Evolutionary conservation across 805 yeast genomes (phyloP), one percentile per base, ranked within the genome.

Genomic region (Wickerhamomyces subpelliculosus): DNA sequence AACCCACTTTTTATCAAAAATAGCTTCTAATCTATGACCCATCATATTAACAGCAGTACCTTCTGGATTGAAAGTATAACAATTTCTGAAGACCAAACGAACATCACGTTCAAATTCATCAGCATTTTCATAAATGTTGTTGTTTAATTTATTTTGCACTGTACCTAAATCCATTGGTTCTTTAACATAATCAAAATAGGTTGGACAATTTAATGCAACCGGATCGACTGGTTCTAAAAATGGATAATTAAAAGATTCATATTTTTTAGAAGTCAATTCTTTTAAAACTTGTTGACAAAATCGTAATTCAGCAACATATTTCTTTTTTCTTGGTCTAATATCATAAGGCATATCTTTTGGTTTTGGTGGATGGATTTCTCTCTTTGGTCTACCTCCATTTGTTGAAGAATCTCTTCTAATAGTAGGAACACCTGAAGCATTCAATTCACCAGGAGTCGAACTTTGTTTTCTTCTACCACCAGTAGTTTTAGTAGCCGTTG

Each of bases 161-260:
- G 97, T 87, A 24, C 90, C 79, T 48, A 93, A 70, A 62, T 93
- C 98, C 97, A 93, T 93, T 42, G 98, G 98, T 51, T 78, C 75
- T 61, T 86, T 87, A 41, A 93, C 81, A 40, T 86, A 67, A 51
- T 90, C 94, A 49, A 75, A 75, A 60, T 93, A 93, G 32, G 88
- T 78, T 22, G 98, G 98, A 48, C 95, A 81, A 52, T 86, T 87
- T 54, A 90, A 72, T 13, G 96, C 95, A 24, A 89, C 88, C 0
- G 96, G 93, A 60, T 93, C 97, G 30, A 93, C 98, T 1, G 98
- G 97, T 42, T 75, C 82, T 54, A 90, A 62, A 53, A 93, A 93
- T 23, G 98, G 97, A 64, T 81, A 93, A 47, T 90, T 80, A 55
- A 84, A 81, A 32, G 79, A 72, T 52, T 83, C 86, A 60, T 87